Conservation (phyloP, 176 grass and related monocot genomes). For the Pontederia crassipes region DNA sequence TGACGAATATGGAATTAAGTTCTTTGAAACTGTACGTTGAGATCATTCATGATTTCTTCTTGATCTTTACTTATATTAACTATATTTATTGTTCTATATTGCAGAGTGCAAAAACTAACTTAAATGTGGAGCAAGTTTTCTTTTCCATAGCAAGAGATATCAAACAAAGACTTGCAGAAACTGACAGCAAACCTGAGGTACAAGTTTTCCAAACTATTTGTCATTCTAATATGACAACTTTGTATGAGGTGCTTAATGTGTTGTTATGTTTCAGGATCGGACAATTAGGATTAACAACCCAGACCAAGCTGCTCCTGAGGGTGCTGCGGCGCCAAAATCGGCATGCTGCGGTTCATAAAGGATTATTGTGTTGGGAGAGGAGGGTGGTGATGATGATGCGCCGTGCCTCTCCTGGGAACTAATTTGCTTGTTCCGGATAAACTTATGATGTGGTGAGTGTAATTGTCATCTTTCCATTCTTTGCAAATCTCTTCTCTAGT, state of each 20-base stretch:
- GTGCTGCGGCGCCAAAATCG: conserved; percentile 6
- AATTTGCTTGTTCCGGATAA: conserved; percentile 8
- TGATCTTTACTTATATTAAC: neutral
- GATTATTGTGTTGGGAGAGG: neutral
- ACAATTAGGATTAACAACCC: conserved; percentile 22
- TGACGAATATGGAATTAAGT: conserved; percentile 20
- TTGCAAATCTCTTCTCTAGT: neutral
- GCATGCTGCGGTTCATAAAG: conserved; percentile 16
- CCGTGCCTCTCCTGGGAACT: neutral
- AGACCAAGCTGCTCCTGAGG: conserved; percentile 14
- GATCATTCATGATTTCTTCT: neutral
- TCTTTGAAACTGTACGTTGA: conserved; percentile 13
- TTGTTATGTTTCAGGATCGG: conserved; percentile 7
- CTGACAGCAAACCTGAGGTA: conserved; percentile 14
- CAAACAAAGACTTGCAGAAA: conserved; percentile 20
- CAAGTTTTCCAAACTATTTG: no score
- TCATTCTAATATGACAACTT: neutral
- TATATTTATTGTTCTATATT: neutral
- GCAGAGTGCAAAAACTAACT: conserved; percentile 19
- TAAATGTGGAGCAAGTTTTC: conserved; percentile 23
- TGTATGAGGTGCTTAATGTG: neutral
- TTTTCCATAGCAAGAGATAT: conserved; percentile 22
- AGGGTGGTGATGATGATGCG: neutral
- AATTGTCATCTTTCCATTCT: conserved; percentile 6
- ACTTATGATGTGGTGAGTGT: conserved; percentile 1